These are phyloP conservation scores for Aspergillus leporis DNA, from an alignment of 495 filamentous ascomycete species.

Conservation along the genomic window DNA sequence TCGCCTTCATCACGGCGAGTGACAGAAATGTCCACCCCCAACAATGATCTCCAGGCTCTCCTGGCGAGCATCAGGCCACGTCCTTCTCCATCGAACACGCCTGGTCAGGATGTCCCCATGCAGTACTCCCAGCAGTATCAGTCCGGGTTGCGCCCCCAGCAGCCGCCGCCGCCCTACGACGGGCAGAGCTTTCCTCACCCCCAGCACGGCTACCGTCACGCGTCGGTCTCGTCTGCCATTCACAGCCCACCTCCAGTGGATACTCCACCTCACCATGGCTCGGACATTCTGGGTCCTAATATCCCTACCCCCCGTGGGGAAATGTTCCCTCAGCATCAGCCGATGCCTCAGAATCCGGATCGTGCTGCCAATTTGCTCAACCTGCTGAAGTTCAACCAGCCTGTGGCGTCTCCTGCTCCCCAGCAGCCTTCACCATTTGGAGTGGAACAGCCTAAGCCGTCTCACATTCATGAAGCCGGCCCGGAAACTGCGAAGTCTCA, in stretches of 20 bases:
- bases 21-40: conserved; percentile 55
- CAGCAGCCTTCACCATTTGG: conserved; percentile 31
- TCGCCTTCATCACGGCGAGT: conserved; percentile 34
- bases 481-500: conserved; percentile 40
- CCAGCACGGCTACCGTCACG: conserved; percentile 47
- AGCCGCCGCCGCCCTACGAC: conserved; percentile 39
- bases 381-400: conserved; percentile 80
- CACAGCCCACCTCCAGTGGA: conserved; percentile 46
- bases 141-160: conserved; percentile 35
- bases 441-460: conserved; percentile 39
- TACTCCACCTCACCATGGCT: conserved; percentile 47
- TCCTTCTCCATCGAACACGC: conserved; percentile 37
- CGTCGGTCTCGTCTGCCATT: conserved; percentile 46
- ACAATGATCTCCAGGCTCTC: conserved; percentile 50
- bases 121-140: conserved; percentile 39
- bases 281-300: conserved; percentile 51
- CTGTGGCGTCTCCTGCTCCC: conserved; percentile 29
- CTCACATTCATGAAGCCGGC: conserved; percentile 36
- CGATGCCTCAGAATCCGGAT: conserved; percentile 50
- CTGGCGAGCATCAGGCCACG: conserved; percentile 48
- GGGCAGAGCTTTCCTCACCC: conserved; percentile 39
- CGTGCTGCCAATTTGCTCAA: conserved; percentile 75
- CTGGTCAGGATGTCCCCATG: conserved; percentile 36
- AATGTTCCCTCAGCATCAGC: conserved; percentile 29
- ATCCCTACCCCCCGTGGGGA: conserved; percentile 44